These are phyloP conservation scores for Gossypium gossypioides DNA, from an alignment of 441 rosid genomes.

Conservation along the genomic window DNA sequence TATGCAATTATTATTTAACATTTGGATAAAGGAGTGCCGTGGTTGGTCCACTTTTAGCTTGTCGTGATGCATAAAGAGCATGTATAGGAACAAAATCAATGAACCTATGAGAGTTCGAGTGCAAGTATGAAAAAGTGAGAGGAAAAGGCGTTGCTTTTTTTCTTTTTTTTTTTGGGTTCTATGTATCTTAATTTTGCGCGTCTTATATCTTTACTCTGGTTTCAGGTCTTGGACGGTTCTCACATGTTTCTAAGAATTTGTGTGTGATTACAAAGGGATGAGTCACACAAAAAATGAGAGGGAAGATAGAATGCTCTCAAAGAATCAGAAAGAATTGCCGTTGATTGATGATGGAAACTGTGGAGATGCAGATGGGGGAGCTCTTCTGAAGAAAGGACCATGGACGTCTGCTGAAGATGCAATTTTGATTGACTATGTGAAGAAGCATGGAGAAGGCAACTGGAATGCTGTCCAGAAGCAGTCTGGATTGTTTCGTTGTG, in stretches of 20 bases:
- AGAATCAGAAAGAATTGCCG: slow-evolving; percentile 42
- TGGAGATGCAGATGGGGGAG: slow-evolving; percentile 39
- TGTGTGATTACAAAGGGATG: slow-evolving; percentile 47
- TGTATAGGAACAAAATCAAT: slow-evolving; percentile 12
- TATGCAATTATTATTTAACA: slow-evolving; percentile 6
- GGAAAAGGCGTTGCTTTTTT: slow-evolving; percentile 10
- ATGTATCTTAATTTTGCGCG: slow-evolving; percentile 17
- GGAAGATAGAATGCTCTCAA: slow-evolving; percentile 45
- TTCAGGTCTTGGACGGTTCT: slow-evolving; percentile 41
- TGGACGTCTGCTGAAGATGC: slow-evolving; percentile 94
- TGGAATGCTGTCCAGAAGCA: slow-evolving; percentile 95
- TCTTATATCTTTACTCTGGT: slow-evolving; percentile 7
- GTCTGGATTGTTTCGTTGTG: slow-evolving; percentile 82
- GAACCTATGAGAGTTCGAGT: slow-evolving; percentile 18
- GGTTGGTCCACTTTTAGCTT: slow-evolving; percentile 18
- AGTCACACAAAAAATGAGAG: slow-evolving; percentile 47
- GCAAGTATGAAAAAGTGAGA: slow-evolving; percentile 14
- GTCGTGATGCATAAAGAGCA: not conserved
- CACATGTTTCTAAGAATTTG: slow-evolving; percentile 28
- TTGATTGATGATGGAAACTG: slow-evolving; percentile 34
- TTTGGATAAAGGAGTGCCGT: slow-evolving; percentile 4
- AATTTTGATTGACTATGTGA: slow-evolving; percentile 64
- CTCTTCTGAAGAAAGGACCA: slow-evolving; percentile 81
- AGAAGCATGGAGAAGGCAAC: slow-evolving; percentile 92
- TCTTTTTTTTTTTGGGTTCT: not conserved